Base-by-base conservation (phyloP, 495 filamentous ascomycete genomes). In the Tuber umbilicatum region DNA sequence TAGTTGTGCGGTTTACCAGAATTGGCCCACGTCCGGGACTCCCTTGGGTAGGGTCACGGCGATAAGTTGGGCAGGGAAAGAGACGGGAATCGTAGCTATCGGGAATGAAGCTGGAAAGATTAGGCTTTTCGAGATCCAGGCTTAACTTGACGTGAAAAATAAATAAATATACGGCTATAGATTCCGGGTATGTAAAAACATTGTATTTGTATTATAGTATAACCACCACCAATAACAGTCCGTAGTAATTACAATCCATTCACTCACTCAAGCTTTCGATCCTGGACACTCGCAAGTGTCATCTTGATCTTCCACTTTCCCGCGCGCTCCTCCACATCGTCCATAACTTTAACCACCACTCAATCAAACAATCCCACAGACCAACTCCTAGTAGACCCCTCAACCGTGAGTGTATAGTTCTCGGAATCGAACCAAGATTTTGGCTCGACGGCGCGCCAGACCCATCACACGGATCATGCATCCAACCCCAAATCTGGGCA, bases 401-500 rank as follows among this genome's bases (percentile, higher is more conserved):
- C 85, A 47, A 80, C 27, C 35, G 81, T 87, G 17, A 99, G 86
- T 50, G 87, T 87, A 83, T 95, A 98, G 50, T 90, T 89, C 78
- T 97, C 94, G 0, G 88, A 89, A 84, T 97, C 93, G 80, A 92
- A 98, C 35, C 85, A 87, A 19, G 90, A 90, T 80, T 92, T 90
- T 14, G 91, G 91, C 73, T 94, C 91, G 31, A 89, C 87, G 0
- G 43, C n/a, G 27, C 39, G 89, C 90, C 76, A 99, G 86, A 84
- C 97, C 96, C 77, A 91, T 86, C 79, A 97, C 83, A 42, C 94
- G 87, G 73, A 99, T 94, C 75, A 97, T 85, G 55, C 93, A 91
- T 84, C 98, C 95, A 76, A 99, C 94, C 23, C 96, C 95, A 82
- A 99, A 99, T 19, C 93, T 85, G 2, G 95, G 95, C 67, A 98